Conservation (phyloP, 2,329 filamentous ascomycete species). For the Chaetomium sp. region DNA sequence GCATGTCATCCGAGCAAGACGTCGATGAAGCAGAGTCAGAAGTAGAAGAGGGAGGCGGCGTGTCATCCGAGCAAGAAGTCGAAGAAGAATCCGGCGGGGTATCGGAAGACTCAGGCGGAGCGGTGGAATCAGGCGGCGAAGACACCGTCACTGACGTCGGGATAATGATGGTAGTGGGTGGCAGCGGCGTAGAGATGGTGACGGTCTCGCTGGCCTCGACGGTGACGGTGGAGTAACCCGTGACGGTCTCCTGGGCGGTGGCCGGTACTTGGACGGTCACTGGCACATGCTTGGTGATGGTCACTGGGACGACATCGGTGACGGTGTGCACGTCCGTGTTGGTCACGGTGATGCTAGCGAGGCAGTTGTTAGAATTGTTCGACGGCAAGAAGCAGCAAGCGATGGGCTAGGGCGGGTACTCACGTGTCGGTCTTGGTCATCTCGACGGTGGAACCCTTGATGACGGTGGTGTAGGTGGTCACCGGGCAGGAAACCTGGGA, state of each 20-base stretch:
- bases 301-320: conserved; percentile 37
- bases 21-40: no score
- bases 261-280: conserved; percentile 37
- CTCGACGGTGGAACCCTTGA: conserved; percentile 35
- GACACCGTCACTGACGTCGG: conserved; percentile 29
- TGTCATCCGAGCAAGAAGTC: no score
- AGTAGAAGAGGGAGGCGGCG: no score
- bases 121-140: conserved; percentile 18
- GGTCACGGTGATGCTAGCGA: conserved; percentile 30
- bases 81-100: conserved; percentile 2
- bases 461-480: conserved; percentile 38
- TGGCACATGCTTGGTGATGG: conserved; percentile 33
- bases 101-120: not conserved
- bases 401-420: not conserved
- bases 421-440: conserved; percentile 37
- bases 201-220: conserved; percentile 28
- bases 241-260: conserved; percentile 29
- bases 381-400: not conserved
- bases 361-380: no score
- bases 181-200: conserved; percentile 21
- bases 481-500: conserved; percentile 33
- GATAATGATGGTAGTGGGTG: conserved; percentile 27
- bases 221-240: conserved; percentile 31
- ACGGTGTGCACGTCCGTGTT: conserved; percentile 32
- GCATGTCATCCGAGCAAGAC: no score